Base-by-base conservation (phyloP, 2,329 filamentous ascomycete species). In the Beauveria brongniartii region DNA sequence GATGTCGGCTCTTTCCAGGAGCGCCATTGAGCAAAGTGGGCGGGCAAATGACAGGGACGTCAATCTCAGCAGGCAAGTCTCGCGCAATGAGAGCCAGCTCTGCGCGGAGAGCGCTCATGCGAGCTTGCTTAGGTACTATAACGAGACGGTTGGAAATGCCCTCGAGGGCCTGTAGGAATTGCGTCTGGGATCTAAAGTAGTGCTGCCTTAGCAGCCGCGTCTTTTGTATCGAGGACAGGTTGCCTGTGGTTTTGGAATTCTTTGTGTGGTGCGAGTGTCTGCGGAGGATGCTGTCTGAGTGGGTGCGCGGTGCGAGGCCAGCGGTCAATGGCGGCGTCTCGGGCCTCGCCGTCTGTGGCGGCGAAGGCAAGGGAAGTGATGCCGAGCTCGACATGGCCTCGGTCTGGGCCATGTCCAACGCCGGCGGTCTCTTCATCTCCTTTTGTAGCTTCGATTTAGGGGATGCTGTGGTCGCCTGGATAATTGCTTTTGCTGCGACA, bases 81-180 rank as follows among this genome's bases (percentile, higher is more conserved):
- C 91, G 89, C 2, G 87, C 88, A 64, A 94, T 90, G 41, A 94
- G 78, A 16, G 89, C 90, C 63, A 94, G 79, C 73, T 94, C 90
- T 3, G 90, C 91, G 61, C 90, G 83, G 51, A 94, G 77, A 47
- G 91, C 90, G 72, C 90, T 94, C 67, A 94, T 80, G 37, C 90
- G 85, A 46, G 90, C 90, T 40, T 87, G 85, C 70, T 94, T 94
- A 1, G 90, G 90, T 5, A 94, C 90, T 59, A 88, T 81, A 6
- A 94, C 89, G 50, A 94, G 77, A n/a, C 90, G 85, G 69, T 91
- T 92, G 3, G 90, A 94, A 58, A 94, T 93, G 65, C 89, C 88
- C 71, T 93, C 89, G 18, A 94, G 79, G 1, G 90, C 90, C 3
- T 86, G 89, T 63, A 94, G 71, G 69, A 94, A 92, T 66, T 91